Evolutionary conservation across 2,329 filamentous ascomycete species (phyloP).

Genomic region (Zasmidium citrigriseum): DNA sequence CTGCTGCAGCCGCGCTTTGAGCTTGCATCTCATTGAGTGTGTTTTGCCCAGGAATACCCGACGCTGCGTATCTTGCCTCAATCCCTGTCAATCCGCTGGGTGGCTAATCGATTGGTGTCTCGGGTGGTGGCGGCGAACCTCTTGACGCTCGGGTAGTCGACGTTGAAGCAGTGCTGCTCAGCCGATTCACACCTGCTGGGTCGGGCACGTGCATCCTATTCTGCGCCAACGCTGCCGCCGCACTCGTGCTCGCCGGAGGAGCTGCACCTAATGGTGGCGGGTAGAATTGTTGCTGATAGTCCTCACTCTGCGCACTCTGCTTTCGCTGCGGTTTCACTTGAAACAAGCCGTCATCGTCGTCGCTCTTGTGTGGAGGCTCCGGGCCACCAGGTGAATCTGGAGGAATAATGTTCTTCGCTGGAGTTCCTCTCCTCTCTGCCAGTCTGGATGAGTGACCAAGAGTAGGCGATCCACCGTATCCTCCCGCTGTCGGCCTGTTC

Average conservation of each 20-base stretch:
- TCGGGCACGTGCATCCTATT: constrained; percentile 53
- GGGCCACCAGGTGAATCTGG: constrained; percentile 76
- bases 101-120: constrained; percentile 71
- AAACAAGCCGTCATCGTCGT: constrained; percentile 73
- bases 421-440: constrained; percentile 79
- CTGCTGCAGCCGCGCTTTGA: constrained; percentile 78
- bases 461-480: constrained; percentile 42
- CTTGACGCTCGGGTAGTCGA: constrained; percentile 90
- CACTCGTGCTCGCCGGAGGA: constrained; percentile 22
- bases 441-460: constrained; percentile 50
- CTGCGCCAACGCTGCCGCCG: constrained; percentile 13
- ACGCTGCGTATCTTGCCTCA: constrained; percentile 86
- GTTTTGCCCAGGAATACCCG: constrained; percentile 82
- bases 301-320: constrained; percentile 22
- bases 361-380: constrained; percentile 67
- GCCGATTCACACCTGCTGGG: constrained; percentile 58
- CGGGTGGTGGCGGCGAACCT: constrained; percentile 90
- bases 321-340: constrained; percentile 45
- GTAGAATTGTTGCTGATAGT: constrained; percentile 59
- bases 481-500: constrained; percentile 48
- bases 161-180: constrained; percentile 83
- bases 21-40: constrained; percentile 74
- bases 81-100: constrained; percentile 64
- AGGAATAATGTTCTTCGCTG: constrained; percentile 72
- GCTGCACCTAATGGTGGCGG: constrained; percentile 50